Conservation (phyloP, 1,139 yeast species). For the Diutina neorugosa region DNA sequence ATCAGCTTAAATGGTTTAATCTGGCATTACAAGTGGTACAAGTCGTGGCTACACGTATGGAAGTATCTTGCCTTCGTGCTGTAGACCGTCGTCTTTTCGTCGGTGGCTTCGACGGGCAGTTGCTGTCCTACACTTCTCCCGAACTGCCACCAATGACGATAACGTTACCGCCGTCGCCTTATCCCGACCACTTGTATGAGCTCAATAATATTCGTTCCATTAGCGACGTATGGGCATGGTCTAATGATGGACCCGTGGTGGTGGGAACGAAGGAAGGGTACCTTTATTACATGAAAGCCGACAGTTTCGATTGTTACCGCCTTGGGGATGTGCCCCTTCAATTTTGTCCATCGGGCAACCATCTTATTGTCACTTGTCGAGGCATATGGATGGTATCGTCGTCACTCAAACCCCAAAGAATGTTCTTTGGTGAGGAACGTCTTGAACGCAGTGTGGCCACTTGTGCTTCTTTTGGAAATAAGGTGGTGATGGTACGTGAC, state of each 20-base stretch:
- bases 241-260: neutral
- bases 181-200: neutral
- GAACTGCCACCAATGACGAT: neutral
- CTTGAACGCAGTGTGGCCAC: neutral
- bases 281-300: neutral
- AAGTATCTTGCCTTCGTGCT: neutral
- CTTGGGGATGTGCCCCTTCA: neutral
- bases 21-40: neutral
- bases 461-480: neutral
- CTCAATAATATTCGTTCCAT: neutral
- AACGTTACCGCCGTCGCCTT: neutral
- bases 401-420: neutral
- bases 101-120: neutral
- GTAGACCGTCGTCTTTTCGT: neutral
- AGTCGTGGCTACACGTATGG: neutral
- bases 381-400: neutral
- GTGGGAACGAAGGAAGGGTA: conserved; percentile 1
- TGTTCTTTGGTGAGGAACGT: neutral
- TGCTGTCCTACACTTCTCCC: neutral
- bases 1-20: neutral
- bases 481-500: neutral
- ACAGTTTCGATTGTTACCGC: neutral
- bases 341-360: neutral
- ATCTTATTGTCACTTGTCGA: neutral
- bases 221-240: neutral